These are phyloP conservation scores for Neopestalotiopsis clavispora DNA, from an alignment of 2,329 filamentous ascomycete genomes.

Conservation along the genomic window DNA sequence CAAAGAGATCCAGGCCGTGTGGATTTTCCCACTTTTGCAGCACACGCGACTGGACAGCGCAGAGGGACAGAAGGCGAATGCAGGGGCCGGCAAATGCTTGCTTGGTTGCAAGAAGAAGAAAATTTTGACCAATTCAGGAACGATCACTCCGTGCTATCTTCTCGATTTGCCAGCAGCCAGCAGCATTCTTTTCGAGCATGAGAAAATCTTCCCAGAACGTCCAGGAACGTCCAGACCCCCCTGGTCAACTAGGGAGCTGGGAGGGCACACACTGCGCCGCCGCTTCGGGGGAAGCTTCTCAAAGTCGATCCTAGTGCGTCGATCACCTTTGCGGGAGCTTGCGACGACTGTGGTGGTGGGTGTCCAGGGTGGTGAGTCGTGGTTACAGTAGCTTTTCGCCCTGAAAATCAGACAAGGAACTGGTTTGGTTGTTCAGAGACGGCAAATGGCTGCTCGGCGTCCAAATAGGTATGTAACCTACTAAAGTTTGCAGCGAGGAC, in stretches of 20 bases:
- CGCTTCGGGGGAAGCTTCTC: neutral
- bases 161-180: neutral
- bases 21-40: neutral
- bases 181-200: neutral
- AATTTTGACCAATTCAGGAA: constrained; percentile 5
- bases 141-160: neutral
- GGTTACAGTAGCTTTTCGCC: neutral
- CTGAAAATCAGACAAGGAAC: neutral
- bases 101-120: neutral
- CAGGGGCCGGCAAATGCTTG: constrained; percentile 1
- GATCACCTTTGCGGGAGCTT: constrained; percentile 10
- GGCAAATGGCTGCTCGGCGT: neutral
- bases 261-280: neutral
- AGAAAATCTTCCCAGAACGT: neutral
- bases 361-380: neutral
- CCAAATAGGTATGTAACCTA: neutral
- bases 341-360: neutral
- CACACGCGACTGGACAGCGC: neutral
- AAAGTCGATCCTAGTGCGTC: constrained; percentile 12
- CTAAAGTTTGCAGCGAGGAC: no score
- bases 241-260: neutral
- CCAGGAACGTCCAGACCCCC: neutral
- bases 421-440: neutral
- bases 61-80: neutral
- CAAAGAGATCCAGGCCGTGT: constrained; percentile 5